Base-by-base conservation (phyloP, 2,329 filamentous ascomycete genomes). In the Cyphellophora attinorum region DNA sequence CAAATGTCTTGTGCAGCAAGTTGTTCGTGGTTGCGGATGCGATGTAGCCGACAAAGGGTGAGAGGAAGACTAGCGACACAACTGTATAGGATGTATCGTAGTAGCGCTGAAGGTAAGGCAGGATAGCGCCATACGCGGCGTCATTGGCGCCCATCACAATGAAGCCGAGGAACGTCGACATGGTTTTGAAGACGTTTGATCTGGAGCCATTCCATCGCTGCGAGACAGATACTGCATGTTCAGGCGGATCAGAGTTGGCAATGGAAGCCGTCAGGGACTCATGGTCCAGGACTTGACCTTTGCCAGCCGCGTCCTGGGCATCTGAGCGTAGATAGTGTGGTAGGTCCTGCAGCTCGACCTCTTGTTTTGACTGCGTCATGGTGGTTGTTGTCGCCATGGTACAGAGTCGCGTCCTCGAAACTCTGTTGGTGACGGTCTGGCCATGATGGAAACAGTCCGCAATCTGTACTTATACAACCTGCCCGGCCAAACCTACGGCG, bases 161-260 rank as follows among this genome's bases (percentile, higher is more conserved):
- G 39, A 78, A 70, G 8, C 65, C 68, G 54, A 62, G 72, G 54
- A 74, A 76, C 74, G 74, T 69, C 1, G 72, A 62, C 1, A 55
- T 52, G 3, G 73, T 56, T 3, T 65, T 61, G 41, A 58, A 57
- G 5, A 60, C 55, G 37, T 70, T 74, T 4, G 50, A 49, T 23
- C 53, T 62, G 39, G 67, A 62, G 45, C 57, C 56, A 46, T 60
- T 70, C 69, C 55, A 66, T 37, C 53, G 33, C 31, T 39, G 39
- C 6, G 47, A 32, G 11, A 44, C 44, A 23, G 44, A 48, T 3
- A 50, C 48, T 8, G 48, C 48, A 33, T 51, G 45, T 25, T 35
- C 31, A 12, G 47, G 50, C 18, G 49, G 44, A 17, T 34, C 51
- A n/a, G n/a, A n/a, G n/a, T n/a, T n/a, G n/a, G n/a, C n/a, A n/a